A percentile compares a stretch with the other conserved stretches of the same genome.
Conservation (phyloP, 768 basidiomycete genomes). For the Boletus reticuloceps region DNA sequence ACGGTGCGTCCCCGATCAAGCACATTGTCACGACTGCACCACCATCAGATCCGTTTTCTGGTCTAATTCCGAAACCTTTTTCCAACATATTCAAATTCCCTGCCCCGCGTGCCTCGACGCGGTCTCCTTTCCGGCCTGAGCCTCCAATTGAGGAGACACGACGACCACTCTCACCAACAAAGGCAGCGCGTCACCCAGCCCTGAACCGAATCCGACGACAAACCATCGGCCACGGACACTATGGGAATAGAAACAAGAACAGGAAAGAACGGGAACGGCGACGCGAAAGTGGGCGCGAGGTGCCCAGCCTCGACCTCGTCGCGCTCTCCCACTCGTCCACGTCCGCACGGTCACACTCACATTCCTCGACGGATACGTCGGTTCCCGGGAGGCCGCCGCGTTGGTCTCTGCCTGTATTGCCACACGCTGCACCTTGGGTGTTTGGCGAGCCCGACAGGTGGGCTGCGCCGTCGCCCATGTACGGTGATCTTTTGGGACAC, state of each 20-base stretch:
- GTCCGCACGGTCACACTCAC: slow-evolving; percentile 10
- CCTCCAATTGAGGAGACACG: background rate
- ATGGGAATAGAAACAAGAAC: background rate
- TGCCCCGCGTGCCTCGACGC: slow-evolving; percentile 15
- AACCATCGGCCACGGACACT: background rate
- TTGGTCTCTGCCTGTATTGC: slow-evolving; percentile 17
- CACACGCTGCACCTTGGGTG: background rate
- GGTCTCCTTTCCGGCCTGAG: slow-evolving; percentile 19
- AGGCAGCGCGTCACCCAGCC: slow-evolving; percentile 5
- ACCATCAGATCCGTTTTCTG: background rate
- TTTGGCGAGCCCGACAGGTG: background rate
- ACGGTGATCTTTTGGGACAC: background rate
- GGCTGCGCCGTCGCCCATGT: background rate
- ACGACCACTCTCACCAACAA: background rate
- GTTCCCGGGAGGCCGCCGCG: slow-evolving; percentile 5
- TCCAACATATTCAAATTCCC: slow-evolving; percentile 12
- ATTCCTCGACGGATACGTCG: slow-evolving; percentile 4
- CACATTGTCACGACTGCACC: background rate
- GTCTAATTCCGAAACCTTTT: background rate
- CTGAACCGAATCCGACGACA: slow-evolving; percentile 16
- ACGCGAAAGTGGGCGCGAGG: background rate
- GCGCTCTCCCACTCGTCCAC: slow-evolving; percentile 10
- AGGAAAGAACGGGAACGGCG: background rate
- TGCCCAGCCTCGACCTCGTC: slow-evolving; percentile 25
- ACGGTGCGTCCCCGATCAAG: slow-evolving; percentile 4